Conservation (phyloP, 164 flowering plant species). For the Stephania yunnanensis region DNA sequence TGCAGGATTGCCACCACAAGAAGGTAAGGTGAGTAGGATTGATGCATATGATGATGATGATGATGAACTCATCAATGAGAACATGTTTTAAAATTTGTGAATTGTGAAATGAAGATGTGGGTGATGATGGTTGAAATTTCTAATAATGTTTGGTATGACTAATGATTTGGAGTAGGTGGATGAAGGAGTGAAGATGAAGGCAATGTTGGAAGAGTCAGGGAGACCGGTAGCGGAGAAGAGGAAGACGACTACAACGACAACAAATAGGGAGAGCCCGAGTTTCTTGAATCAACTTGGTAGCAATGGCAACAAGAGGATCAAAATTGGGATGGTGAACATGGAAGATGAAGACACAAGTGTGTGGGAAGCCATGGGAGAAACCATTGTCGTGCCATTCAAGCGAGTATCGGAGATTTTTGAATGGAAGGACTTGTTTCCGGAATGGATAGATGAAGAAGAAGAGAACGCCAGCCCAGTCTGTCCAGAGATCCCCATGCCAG, state of each 20-base stretch:
- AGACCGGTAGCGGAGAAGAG: constrained; percentile 1
- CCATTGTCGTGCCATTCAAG: constrained; percentile 29
- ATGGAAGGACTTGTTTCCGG: constrained; percentile 84
- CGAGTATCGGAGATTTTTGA: constrained; percentile 44
- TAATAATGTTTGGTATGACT: no score
- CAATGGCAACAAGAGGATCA: constrained; percentile 22
- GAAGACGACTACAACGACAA: constrained; percentile 8
- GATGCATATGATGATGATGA: not conserved
- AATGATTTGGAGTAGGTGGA: constrained; percentile 26
- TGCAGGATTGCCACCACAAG: constrained; percentile 66
- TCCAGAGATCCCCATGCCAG: constrained; percentile 89
- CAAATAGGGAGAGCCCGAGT: constrained; percentile 45
- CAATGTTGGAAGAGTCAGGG: constrained; percentile 34
- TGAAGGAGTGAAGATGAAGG: constrained; percentile 43
- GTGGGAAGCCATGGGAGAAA: constrained; percentile 39
- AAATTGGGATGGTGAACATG: constrained; percentile 75
- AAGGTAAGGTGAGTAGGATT: constrained; percentile 77
- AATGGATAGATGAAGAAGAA: constrained; percentile 97
- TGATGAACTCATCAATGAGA: no score
- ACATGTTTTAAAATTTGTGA: no score
- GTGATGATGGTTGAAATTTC: no score
- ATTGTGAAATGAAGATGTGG: no score
- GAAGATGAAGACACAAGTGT: constrained; percentile 48
- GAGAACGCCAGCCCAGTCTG: constrained; percentile 58
- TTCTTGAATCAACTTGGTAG: constrained; percentile 33